Conservation (phyloP, 2,329 filamentous ascomycete species). For the Graphilbum fragrans region DNA sequence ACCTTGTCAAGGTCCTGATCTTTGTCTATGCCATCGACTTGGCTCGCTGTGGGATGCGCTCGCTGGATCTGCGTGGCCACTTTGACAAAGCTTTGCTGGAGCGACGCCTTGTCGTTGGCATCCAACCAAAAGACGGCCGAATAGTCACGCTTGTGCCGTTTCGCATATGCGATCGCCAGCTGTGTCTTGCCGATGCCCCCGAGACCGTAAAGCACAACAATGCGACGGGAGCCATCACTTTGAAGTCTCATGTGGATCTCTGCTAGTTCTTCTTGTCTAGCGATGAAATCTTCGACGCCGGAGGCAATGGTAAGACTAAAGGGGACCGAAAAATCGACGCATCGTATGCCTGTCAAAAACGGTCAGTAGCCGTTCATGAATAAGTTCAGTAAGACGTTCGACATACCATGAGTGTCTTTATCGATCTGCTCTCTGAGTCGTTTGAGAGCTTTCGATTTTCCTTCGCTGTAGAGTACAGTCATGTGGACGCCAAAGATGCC, state of each 20-base stretch:
- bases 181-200: constrained; percentile 2
- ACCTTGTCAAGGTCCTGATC: constrained; percentile 2
- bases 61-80: constrained; percentile 17
- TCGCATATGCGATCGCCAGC: not conserved
- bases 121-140: constrained; percentile 31
- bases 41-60: constrained; percentile 13
- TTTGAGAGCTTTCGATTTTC: not conserved
- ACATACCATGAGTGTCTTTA: not conserved
- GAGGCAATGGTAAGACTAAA: not conserved
- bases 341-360: not conserved
- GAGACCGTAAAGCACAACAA: not conserved
- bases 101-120: constrained; percentile 20
- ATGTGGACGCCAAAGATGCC: constrained; percentile 6
- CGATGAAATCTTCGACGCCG: not conserved
- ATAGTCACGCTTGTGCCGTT: constrained; percentile 20
- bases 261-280: not conserved
- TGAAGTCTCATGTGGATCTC: not conserved
- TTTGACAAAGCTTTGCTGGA: constrained; percentile 21
- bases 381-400: not conserved
- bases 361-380: not conserved
- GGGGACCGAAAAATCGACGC: not conserved
- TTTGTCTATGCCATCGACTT: constrained; percentile 13
- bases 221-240: not conserved
- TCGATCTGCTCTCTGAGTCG: not conserved
- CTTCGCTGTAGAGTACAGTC: not conserved